phyloP scores from a whole-genome alignment of 2,329 filamentous ascomycete species.

The Diaporthe sp. region DNA sequence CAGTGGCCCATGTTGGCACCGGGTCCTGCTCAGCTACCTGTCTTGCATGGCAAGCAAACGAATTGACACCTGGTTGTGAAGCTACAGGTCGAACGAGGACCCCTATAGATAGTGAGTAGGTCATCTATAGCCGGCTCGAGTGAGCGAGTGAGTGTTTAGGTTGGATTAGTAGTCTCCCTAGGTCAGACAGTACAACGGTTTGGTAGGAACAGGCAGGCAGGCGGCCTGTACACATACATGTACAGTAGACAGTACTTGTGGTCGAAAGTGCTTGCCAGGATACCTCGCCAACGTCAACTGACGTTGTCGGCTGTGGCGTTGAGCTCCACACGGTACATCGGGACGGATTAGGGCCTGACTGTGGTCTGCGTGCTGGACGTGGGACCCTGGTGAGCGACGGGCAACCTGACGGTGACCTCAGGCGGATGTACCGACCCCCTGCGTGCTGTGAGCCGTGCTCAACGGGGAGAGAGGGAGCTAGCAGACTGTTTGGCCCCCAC shows the following conservation, averaged over 20 bases:
- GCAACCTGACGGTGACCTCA: constrained; percentile 24
- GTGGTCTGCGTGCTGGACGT: not conserved
- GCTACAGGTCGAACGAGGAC: not conserved
- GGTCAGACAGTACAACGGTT: not conserved
- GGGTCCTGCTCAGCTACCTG: not conserved
- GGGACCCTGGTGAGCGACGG: constrained; percentile 4
- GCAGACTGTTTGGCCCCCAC: constrained; percentile 14
- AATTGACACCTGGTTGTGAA: not conserved
- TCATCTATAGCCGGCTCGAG: not conserved
- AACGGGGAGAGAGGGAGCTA: not conserved
- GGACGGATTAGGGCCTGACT: not conserved
- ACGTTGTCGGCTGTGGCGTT: not conserved
- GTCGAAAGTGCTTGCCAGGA: not conserved
- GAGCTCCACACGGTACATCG: constrained; percentile 1
- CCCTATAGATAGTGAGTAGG: not conserved
- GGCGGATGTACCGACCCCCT: not conserved
- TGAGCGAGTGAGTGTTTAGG: not conserved
- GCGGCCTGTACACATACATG: not conserved
- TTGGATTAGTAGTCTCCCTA: not conserved
- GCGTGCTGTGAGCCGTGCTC: not conserved
- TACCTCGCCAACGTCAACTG: too few relatives aligned
- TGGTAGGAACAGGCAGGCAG: not conserved
- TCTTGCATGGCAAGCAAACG: not conserved
- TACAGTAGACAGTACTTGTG: not conserved
- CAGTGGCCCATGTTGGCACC: not conserved